These are phyloP conservation scores for Colletotrichum tanaceti DNA, from an alignment of 2,329 filamentous ascomycete species.

Conservation along the genomic window DNA sequence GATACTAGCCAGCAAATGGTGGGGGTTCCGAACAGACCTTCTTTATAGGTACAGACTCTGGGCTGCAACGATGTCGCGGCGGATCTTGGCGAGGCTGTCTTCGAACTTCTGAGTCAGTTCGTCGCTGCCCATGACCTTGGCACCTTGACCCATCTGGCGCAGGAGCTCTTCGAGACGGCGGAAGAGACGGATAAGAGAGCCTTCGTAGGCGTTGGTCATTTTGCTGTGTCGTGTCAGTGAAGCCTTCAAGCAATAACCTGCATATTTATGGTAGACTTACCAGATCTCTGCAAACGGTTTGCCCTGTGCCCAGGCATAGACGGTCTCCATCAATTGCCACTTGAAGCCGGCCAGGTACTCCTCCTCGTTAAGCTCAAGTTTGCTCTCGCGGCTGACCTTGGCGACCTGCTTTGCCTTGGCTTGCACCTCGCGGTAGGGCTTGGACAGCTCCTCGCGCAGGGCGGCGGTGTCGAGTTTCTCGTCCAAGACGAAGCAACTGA, in stretches of 20 bases:
- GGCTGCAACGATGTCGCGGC: constrained; percentile 93
- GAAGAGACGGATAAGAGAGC: constrained; percentile 95
- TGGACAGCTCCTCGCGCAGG: constrained; percentile 85
- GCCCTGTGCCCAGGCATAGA: constrained; percentile 90
- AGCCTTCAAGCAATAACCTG: neutral
- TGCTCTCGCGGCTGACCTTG: constrained; percentile 94
- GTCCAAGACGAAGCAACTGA: constrained; percentile 97
- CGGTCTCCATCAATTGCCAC: constrained; percentile 96
- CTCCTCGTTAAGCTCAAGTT: constrained; percentile 92
- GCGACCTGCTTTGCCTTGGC: constrained; percentile 88
- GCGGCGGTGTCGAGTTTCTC: constrained; percentile 87
- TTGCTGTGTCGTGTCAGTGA: constrained; percentile 68
- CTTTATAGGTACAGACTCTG: constrained; percentile 88
- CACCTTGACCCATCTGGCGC: constrained; percentile 93
- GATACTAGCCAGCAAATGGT: neutral
- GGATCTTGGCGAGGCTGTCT: constrained; percentile 83
- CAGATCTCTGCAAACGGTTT: constrained; percentile 93
- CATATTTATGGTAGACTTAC: constrained; percentile 66
- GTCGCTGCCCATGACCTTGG: constrained; percentile 98
- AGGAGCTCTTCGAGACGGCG: constrained; percentile 93
- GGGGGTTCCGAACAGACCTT: constrained; percentile 23
- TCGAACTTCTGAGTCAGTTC: constrained; percentile 95
- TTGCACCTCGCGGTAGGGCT: constrained; percentile 88
- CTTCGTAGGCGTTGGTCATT: constrained; percentile 99
- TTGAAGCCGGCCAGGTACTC: constrained; percentile 92